phyloP scores from a whole-genome alignment of 108 stramenopile genomes.

The Stephanodiscus triporus region DNA sequence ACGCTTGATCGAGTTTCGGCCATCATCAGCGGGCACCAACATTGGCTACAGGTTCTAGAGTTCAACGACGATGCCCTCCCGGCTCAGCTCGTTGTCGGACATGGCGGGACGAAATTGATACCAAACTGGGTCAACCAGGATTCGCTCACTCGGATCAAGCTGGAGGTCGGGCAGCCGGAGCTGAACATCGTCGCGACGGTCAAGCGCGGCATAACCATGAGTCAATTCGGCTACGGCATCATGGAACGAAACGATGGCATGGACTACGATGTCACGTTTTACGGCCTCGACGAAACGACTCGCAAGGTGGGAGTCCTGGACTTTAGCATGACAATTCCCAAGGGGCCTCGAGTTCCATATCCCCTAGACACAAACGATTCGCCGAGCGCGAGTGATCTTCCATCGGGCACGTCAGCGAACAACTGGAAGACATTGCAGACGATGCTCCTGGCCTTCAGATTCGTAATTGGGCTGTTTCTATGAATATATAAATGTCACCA shows the following conservation, averaged over 20 bases:
- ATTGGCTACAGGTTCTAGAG: constrained; percentile 21
- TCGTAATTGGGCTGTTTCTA: no score
- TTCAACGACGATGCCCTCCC: constrained; percentile 25
- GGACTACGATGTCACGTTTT: constrained; percentile 18
- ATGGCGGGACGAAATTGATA: constrained; percentile 32
- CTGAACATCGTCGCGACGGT: constrained; percentile 12
- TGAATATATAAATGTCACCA: no score
- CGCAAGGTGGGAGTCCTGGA: constrained; percentile 7
- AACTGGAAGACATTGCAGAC: no score
- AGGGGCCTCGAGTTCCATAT: background rate
- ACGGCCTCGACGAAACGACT: constrained; percentile 2
- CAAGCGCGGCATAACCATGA: constrained; percentile 17
- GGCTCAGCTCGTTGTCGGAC: constrained; percentile 22
- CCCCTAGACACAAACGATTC: no score
- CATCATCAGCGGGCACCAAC: constrained; percentile 25
- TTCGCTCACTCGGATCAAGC: constrained; percentile 14
- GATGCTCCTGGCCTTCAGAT: no score
- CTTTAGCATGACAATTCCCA: constrained; percentile 5
- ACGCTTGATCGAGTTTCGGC: constrained; percentile 30
- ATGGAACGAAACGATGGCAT: constrained; percentile 18
- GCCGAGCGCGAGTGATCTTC: no score
- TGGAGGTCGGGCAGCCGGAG: constrained; percentile 11
- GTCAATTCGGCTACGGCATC: constrained; percentile 22
- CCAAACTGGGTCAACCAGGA: constrained; percentile 23
- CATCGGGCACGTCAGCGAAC: no score